A percentile compares a stretch with the other conserved stretches of the same genome.
These are phyloP conservation scores for Phialophora macrospora DNA, from an alignment of 2,329 filamentous ascomycete species.

Conservation along the genomic window DNA sequence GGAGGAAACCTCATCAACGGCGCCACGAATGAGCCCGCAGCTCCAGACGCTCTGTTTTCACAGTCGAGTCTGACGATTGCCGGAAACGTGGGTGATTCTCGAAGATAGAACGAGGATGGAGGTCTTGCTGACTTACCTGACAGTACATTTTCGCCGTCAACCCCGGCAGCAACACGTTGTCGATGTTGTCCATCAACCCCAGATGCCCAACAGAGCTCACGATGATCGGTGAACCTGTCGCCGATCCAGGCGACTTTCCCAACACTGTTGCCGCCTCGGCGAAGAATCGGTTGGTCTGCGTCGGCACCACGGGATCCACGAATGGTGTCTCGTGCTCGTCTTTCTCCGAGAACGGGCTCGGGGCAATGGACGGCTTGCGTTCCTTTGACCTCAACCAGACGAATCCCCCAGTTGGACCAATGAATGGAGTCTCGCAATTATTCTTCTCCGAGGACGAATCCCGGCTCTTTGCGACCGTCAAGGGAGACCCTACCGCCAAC, in stretches of 20 bases:
- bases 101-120: neutral
- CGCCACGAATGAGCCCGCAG: conserved; percentile 47
- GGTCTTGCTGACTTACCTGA: conserved; percentile 3
- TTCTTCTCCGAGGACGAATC: conserved; percentile 63
- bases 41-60: conserved; percentile 57
- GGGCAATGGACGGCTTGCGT: conserved; percentile 44
- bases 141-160: conserved; percentile 43
- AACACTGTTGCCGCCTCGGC: conserved; percentile 47
- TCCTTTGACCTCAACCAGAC: conserved; percentile 59
- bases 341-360: conserved; percentile 43
- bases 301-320: conserved; percentile 45
- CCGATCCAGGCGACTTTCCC: conserved; percentile 47
- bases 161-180: conserved; percentile 48
- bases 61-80: conserved; percentile 58
- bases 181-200: conserved; percentile 46
- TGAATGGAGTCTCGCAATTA: conserved; percentile 64
- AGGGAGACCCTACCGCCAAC: conserved; percentile 61
- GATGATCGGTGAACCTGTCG: conserved; percentile 44
- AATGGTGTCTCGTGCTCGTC: conserved; percentile 47
- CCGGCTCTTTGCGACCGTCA: conserved; percentile 62
- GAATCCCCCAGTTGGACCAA: conserved; percentile 63
- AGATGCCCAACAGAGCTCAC: conserved; percentile 42
- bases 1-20: conserved; percentile 52
- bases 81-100: conserved; percentile 52
- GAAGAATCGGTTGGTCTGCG: conserved; percentile 47